Percentiles rank a stretch among this genome's conserved stretches.
Conservation (phyloP, 768 basidiomycete species). For the Termitomyces sp. region DNA sequence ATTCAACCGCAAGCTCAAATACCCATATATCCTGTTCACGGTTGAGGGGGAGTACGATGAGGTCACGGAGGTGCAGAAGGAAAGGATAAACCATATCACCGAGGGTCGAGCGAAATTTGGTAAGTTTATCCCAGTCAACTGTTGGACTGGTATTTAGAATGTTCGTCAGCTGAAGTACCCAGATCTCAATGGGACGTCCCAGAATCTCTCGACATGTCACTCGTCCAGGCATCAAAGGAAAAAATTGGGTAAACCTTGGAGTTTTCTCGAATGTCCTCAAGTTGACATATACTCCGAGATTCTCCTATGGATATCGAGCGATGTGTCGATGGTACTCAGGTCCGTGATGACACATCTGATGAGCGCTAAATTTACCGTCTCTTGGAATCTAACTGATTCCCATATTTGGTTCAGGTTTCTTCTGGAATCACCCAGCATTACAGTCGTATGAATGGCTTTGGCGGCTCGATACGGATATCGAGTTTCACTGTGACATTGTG, state of each 20-base stretch:
- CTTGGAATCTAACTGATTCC: slow-evolving; percentile 3
- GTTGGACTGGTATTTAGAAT: not conserved
- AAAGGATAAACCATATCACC: slow-evolving; percentile 20
- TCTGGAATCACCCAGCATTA: slow-evolving; percentile 23
- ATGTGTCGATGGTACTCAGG: slow-evolving; percentile 27
- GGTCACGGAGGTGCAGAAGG: slow-evolving; percentile 18
- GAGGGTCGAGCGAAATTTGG: slow-evolving; percentile 22
- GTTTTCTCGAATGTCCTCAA: not conserved
- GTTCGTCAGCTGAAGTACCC: slow-evolving; percentile 15
- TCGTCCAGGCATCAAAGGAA: slow-evolving; percentile 17
- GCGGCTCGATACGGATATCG: slow-evolving; percentile 25
- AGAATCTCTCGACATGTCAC: slow-evolving; percentile 14
- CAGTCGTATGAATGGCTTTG: slow-evolving; percentile 23
- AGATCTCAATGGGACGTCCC: slow-evolving; percentile 21
- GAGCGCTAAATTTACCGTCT: too few species aligned
- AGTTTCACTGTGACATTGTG: slow-evolving; percentile 26
- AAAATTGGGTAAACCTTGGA: slow-evolving; percentile 16
- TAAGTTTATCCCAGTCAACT: slow-evolving; percentile 1
- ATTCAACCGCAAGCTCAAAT: slow-evolving; percentile 24
- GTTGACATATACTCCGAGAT: slow-evolving; percentile 10
- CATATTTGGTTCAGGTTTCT: slow-evolving; percentile 17
- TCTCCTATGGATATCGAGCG: slow-evolving; percentile 21
- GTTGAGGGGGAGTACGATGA: slow-evolving; percentile 17
- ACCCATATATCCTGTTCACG: slow-evolving; percentile 23
- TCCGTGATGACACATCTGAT: slow-evolving; percentile 2